Evolutionary conservation across 2,329 filamentous ascomycete genomes (phyloP), one percentile per base, ranked within the genome.

Genomic region (Knoxdaviesia proteae): DNA sequence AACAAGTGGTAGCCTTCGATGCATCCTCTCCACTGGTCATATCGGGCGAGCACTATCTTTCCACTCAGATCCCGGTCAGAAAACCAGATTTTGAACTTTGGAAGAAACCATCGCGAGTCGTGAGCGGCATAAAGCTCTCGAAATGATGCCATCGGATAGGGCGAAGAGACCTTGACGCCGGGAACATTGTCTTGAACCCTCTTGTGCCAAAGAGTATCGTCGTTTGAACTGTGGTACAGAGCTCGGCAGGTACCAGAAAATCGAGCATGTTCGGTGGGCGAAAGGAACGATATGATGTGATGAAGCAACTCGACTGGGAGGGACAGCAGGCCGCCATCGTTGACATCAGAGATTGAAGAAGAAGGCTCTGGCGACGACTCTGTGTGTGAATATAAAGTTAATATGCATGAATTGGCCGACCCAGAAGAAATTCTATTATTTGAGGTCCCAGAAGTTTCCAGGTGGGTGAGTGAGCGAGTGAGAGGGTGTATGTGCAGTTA

Each of bases 71-170:
- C 69, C 2, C 65, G 68, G 56, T 94, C 84, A 46, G 75, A 72
- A 53, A 94, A 88, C 87, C 87, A 94, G 48, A 94, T 64, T 57
- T 82, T 87, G 54, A 82, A 67, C 42, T 71, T 74, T 0, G 82
- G 68, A 1, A 94, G 64, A 52, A 93, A 94, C 87, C 87, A 94
- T 51, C 78, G 74, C 0, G 80, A 78, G 48, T 90, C 71, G 54
- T 90, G 81, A 20, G 76, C 68, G 37, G 69, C 62, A 55, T 81
- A 94, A 3, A 94, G 69, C 31, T 80, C 68, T 45, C 72, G 73
- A 58, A 77, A 94, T 30, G 67, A 76, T 2, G 60, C 50, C 51
- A 69, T 77, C 6, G 78, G 77, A 6, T 65, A 67, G 0, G 77
- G 64, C 1, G 66, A 64, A 1, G 59, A 57, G 32, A 86, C 59